A percentile compares a stretch with the other conserved stretches of the same genome.
These are phyloP conservation scores for Lactarius hatsudake DNA, from an alignment of 768 basidiomycete genomes.

Conservation along the genomic window DNA sequence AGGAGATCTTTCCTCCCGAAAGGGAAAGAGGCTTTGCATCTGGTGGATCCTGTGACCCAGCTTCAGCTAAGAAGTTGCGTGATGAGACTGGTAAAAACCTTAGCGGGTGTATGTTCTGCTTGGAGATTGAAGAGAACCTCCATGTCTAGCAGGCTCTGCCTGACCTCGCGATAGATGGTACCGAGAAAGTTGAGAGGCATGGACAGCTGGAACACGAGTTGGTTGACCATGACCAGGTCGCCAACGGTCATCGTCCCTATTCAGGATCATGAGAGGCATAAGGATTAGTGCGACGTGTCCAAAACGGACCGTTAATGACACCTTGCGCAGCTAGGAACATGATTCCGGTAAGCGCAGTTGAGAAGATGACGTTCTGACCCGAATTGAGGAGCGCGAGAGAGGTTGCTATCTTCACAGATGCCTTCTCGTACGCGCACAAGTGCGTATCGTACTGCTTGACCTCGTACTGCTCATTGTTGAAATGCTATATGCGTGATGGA, in stretches of 20 bases:
- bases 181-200: slow-evolving; percentile 96
- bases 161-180: slow-evolving; percentile 94
- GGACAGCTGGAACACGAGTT: slow-evolving; percentile 95
- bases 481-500: slow-evolving; percentile 58
- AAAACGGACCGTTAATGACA: slow-evolving; percentile 72
- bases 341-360: slow-evolving; percentile 85
- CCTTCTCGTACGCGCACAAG: slow-evolving; percentile 81
- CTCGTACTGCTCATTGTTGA: slow-evolving; percentile 96
- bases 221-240: slow-evolving; percentile 99
- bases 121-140: slow-evolving; percentile 90
- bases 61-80: not conserved
- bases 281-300: not conserved
- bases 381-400: slow-evolving; percentile 92
- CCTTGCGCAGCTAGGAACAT: slow-evolving; percentile 98
- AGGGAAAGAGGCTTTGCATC: slow-evolving; percentile 65
- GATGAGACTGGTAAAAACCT: slow-evolving; percentile 34
- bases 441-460: slow-evolving; percentile 89
- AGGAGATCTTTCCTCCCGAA: slow-evolving; percentile 83
- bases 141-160: slow-evolving; percentile 97
- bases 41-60: slow-evolving; percentile 56
- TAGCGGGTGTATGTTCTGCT: slow-evolving; percentile 69
- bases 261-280: slow-evolving; percentile 12
- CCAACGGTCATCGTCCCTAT: slow-evolving; percentile 96
- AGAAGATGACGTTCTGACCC: slow-evolving; percentile 96
- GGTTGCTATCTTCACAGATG: slow-evolving; percentile 92